phyloP scores from a whole-genome alignment of 345 rosid species.

The Luvunga scandens region DNA sequence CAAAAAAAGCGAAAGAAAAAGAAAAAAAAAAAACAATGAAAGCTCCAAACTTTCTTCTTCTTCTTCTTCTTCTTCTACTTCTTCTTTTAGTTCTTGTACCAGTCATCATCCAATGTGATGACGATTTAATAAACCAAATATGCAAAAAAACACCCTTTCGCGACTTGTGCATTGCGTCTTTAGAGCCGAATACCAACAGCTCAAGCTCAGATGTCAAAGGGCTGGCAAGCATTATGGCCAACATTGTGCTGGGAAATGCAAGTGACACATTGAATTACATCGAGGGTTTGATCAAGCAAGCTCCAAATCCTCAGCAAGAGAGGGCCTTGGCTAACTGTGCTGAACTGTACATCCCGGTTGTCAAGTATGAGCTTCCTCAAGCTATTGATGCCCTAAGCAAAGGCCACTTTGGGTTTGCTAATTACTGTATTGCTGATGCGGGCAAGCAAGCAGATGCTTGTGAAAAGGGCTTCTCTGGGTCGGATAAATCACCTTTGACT shows the following conservation, averaged over 20 bases:
- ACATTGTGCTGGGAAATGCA: conserved; percentile 47
- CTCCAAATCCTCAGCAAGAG: conserved; percentile 53
- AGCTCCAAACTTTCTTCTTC: conserved; percentile 4
- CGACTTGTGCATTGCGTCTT: conserved; percentile 54
- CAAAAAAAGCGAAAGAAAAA: conserved; percentile 24
- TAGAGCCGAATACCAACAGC: conserved; percentile 35
- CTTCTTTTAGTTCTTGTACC: conserved; percentile 11
- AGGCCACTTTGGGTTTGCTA: conserved; percentile 57
- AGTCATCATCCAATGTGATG: conserved; percentile 8
- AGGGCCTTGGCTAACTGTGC: conserved; percentile 72
- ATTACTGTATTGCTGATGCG: conserved; percentile 54
- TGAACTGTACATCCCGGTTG: conserved; percentile 81
- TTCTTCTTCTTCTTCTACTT: conserved; percentile 14
- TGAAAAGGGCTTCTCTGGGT: conserved; percentile 50
- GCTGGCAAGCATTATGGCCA: conserved; percentile 45
- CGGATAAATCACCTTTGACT: conserved; percentile 35
- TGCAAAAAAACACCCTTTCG: conserved; percentile 77
- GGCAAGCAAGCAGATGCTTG: conserved; percentile 62
- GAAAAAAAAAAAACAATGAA: conserved; percentile 7
- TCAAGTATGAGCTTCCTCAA: conserved; percentile 78
- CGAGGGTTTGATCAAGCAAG: conserved; percentile 35
- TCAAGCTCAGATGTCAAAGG: conserved; percentile 34
- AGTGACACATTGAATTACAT: conserved; percentile 56
- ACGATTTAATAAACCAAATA: conserved; percentile 40
- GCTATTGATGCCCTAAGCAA: conserved; percentile 59